phyloP scores from a whole-genome alignment of 345 rosid species.

The Murraya koenigii region DNA sequence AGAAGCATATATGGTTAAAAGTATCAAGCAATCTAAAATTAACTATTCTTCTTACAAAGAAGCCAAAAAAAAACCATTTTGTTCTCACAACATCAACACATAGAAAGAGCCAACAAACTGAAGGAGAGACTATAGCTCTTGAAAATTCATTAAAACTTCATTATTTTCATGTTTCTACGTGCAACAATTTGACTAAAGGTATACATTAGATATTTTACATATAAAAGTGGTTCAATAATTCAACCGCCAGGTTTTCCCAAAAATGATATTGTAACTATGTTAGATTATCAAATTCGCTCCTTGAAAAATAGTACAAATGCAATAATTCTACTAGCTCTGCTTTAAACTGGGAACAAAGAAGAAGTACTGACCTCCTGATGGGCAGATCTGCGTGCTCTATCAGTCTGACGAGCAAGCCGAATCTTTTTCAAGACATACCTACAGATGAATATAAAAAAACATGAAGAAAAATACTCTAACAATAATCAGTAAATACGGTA shows the following conservation, averaged over 20 bases:
- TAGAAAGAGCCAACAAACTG: not conserved
- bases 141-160: not conserved
- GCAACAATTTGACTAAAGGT: not conserved
- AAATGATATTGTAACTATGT: not conserved
- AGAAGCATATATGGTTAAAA: not conserved
- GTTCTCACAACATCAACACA: not conserved
- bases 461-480: not conserved
- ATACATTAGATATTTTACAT: not conserved
- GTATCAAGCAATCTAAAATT: not conserved
- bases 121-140: not conserved
- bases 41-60: not conserved
- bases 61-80: too few species aligned
- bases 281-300: not conserved
- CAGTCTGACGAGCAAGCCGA: conserved; percentile 95
- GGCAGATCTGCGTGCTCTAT: conserved; percentile 89
- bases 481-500: conserved; percentile 13
- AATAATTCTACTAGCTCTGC: not conserved
- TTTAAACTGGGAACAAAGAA: not conserved
- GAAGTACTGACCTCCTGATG: conserved; percentile 72
- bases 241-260: not conserved
- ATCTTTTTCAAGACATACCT: conserved; percentile 95
- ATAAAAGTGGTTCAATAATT: not conserved
- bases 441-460: conserved; percentile 11
- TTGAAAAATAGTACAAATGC: not conserved
- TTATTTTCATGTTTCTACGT: not conserved